Conservation (phyloP, 2,329 filamentous ascomycete genomes). For the Colletotrichum kahawae region DNA sequence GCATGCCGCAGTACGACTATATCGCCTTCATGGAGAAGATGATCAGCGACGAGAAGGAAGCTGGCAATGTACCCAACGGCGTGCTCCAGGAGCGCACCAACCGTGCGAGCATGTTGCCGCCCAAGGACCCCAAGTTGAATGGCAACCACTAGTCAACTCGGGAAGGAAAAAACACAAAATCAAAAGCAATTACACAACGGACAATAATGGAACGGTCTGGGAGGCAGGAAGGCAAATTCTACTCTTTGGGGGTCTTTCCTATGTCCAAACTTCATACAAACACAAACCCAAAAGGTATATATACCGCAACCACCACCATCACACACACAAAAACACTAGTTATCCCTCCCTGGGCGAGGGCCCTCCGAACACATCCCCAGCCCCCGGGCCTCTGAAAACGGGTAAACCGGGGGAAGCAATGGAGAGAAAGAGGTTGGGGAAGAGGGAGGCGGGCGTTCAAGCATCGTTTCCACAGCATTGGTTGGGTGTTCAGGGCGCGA, state of each 20-base stretch:
- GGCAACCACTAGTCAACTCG: slow-evolving; percentile 29
- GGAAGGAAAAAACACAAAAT: neutral
- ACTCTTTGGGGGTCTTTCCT: neutral
- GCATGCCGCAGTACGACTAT: slow-evolving; percentile 91
- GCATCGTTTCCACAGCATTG: slow-evolving; percentile 9
- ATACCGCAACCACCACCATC: neutral
- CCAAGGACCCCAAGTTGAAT: slow-evolving; percentile 38
- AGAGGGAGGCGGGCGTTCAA: neutral
- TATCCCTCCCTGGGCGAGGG: neutral
- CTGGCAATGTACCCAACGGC: slow-evolving; percentile 30
- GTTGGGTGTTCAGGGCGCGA: slow-evolving; percentile 14
- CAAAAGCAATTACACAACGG: neutral
- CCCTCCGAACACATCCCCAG: neutral
- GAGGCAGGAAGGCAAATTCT: neutral
- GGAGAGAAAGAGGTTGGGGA: neutral
- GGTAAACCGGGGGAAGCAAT: neutral
- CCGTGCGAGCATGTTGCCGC: slow-evolving; percentile 35
- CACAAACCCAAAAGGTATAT: neutral
- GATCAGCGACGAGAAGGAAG: slow-evolving; percentile 52
- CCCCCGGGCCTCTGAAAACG: neutral
- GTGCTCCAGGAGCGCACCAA: slow-evolving; percentile 40
- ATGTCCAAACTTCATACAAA: neutral
- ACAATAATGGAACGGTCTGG: neutral
- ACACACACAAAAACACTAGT: neutral
- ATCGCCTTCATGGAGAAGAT: slow-evolving; percentile 95